A percentile compares a stretch with the other conserved stretches of the same genome.
Conservation (phyloP, 306 rosid species). For the Psophocarpus tetragonolobus region DNA sequence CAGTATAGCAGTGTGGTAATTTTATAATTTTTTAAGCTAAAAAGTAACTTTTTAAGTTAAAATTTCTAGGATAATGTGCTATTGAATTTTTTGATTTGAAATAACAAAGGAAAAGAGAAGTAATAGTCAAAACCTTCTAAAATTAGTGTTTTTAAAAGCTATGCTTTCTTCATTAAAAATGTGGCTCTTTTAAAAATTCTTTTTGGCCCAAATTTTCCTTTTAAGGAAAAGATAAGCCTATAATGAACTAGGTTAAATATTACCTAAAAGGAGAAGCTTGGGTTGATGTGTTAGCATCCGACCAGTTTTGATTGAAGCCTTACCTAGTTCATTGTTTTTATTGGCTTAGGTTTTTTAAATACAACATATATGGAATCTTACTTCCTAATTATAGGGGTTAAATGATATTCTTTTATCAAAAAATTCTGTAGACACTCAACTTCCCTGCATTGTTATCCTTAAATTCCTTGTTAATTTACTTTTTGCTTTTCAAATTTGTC, state of each 20-base stretch:
- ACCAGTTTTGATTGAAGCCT: background rate
- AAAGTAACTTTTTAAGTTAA: background rate
- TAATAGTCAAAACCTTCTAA: too few relatives aligned
- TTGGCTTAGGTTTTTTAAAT: constrained; percentile 1
- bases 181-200: background rate
- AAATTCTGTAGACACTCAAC: background rate
- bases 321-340: background rate
- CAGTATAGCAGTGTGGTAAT: background rate
- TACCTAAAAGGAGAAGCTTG: background rate
- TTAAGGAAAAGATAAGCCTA: too few relatives aligned
- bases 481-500: background rate
- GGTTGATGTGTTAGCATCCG: background rate
- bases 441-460: background rate
- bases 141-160: background rate
- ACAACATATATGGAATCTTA: background rate
- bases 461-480: background rate
- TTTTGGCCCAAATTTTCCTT: background rate
- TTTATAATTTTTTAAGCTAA: too few relatives aligned
- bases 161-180: background rate
- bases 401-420: background rate
- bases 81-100: too few relatives aligned
- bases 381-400: background rate
- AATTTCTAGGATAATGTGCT: too few relatives aligned
- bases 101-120: too few relatives aligned
- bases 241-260: background rate